Base-by-base conservation (phyloP, 2,329 filamentous ascomycete species). In the Colletotrichum sp. region DNA sequence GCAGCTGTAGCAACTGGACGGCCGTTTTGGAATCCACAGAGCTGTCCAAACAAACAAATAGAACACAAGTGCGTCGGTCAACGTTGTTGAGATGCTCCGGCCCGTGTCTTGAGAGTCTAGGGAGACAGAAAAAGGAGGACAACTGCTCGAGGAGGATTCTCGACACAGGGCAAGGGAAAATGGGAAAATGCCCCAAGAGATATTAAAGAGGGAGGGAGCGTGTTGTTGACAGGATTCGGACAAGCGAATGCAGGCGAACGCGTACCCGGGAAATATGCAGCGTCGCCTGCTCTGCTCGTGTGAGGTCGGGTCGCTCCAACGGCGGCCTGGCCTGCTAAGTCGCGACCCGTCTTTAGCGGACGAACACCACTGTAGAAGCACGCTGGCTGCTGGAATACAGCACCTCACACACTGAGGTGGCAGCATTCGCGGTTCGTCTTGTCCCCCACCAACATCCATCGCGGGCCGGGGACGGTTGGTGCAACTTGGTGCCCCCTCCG, bases 1-100 rank as follows among this genome's bases (percentile, higher is more conserved):
- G 74, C 71, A 76, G 71, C 74, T 71, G 65, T 76, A 76, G 74
- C 74, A 76, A 74, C 60, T 61, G 68, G 19, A 65, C 65, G 70
- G 39, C 63, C 60, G 57, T 48, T 48, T 32, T 25, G 61, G 39
- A 74, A 68, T 52, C 70, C 70, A 67, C 70, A n/a, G 34, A 44
- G 3, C 39, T 19, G n/a, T 71, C 69, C 27, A 71, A 71, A 71
- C 60, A 71, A 71, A 71, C 60, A 71, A 71, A 71, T 59, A 67
- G 9, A 48, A 7, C 39, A 6, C 5, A 48, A 22, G 39, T 48
- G 28, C 12, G 19, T 34, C 28, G 36, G 25, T 63, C 25, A 15
- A 25, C 30, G 36, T 25, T 28, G 48, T 16, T 36, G 55, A 25
- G 48, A 28, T 30, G 52, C 55, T 59, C 30, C n/a, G 6, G 34